These are phyloP conservation scores for Aspergillus hancockii DNA, from an alignment of 495 filamentous ascomycete species.

Conservation along the genomic window DNA sequence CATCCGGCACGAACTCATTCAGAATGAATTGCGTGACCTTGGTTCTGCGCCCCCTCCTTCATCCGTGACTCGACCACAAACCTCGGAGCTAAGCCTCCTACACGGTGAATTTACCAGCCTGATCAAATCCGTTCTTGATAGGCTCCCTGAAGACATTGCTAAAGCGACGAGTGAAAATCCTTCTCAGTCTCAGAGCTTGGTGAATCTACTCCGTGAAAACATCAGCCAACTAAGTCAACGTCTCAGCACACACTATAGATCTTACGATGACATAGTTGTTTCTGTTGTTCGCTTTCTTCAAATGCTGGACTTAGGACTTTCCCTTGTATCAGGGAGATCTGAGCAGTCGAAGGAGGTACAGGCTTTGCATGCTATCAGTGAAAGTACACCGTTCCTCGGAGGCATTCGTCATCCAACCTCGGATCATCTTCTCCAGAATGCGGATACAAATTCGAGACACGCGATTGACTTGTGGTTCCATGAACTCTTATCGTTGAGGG, in stretches of 20 bases:
- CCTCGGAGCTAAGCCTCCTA: constrained; percentile 66
- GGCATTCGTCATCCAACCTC: constrained; percentile 38
- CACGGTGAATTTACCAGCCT: constrained; percentile 82
- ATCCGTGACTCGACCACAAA: constrained; percentile 70
- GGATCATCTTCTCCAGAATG: constrained; percentile 17
- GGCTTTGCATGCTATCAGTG: constrained; percentile 43
- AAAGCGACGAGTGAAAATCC: constrained; percentile 17
- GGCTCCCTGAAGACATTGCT: constrained; percentile 49
- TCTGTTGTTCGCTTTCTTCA: constrained; percentile 81
- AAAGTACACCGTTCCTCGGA: constrained; percentile 64
- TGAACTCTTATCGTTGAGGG: constrained; percentile 40
- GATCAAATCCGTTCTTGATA: constrained; percentile 62
- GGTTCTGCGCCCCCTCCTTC: constrained; percentile 62
- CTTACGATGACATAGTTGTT: constrained; percentile 80
- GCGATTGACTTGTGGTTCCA: constrained; percentile 48
- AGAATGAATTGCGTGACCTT: constrained; percentile 58
- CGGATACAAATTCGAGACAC: constrained; percentile 33
- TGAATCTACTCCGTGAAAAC: constrained; percentile 68
- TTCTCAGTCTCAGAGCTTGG: constrained; percentile 29
- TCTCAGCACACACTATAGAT: constrained; percentile 64
- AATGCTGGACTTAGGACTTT: constrained; percentile 75
- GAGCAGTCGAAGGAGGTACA: constrained; percentile 23
- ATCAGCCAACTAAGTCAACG: constrained; percentile 66
- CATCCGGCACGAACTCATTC: constrained; percentile 58
- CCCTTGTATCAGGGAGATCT: constrained; percentile 47